Evolutionary conservation across 2,329 filamentous ascomycete genomes (phyloP), one percentile per base, ranked within the genome.

Genomic region (Diplocarpon rosae): DNA sequence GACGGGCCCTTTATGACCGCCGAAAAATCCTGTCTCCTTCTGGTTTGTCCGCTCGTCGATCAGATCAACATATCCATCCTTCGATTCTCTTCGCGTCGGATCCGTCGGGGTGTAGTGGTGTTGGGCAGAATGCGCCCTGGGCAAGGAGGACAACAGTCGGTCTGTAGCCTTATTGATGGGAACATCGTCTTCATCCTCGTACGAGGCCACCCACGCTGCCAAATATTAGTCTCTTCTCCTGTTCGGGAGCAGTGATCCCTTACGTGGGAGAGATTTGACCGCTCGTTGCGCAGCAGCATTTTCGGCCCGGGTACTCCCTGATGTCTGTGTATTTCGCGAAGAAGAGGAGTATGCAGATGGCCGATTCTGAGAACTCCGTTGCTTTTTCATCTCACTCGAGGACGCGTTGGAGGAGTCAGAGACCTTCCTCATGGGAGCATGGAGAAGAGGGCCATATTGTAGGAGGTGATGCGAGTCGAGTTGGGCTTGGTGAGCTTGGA

Each of bases 131-230:
- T 60, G 58, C 6, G 56, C 50, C 43, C 48, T 52, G 31, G 47
- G 43, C 6, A 56, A 56, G 4, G 56, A 44, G n/a, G 54, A 36
- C 15, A 61, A 38, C 8, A 59, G 40, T 35, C 50, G 37, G 36
- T 48, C 43, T 17, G 55, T 52, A 13, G 53, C 50, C 29, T 47
- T 49, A 3, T 46, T 37, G 20, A 45, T 46, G 2, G 48, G 30
- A 9, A 41, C 37, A 12, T 57, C 52, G 24, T 60, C 52, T 10
- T 52, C 53, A 11, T 57, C 54, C 35, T 62, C 60, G 27, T 51
- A 56, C 4, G 57, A 60, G 27, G 53, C 55, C 46, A 63, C 56
- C 60, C 60, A 63, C 31, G 60, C 60, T 63, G 41, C n/a, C 2
- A 3, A 7, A 10, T 10, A 20, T 45, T 40, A 39, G 42, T 30